Conservation (phyloP, 2,329 filamentous ascomycete genomes). For the Elsinoe australis region DNA sequence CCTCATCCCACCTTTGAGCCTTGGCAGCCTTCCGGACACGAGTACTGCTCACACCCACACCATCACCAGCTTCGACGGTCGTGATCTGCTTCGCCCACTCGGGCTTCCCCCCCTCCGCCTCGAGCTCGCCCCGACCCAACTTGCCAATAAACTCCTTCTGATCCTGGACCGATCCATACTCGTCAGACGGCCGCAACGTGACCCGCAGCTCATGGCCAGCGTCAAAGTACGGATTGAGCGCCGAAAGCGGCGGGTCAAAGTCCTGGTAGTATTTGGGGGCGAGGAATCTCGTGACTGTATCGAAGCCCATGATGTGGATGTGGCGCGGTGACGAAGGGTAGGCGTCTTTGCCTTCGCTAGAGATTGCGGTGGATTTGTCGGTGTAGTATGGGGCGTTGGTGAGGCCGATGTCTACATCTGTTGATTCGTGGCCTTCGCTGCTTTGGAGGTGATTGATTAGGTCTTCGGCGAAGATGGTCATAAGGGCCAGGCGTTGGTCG, state of each 20-base stretch:
- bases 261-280: slow-evolving; percentile 62
- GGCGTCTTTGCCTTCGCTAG: slow-evolving; percentile 30
- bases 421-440: slow-evolving; percentile 14
- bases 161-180: slow-evolving; percentile 50
- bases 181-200: slow-evolving; percentile 53
- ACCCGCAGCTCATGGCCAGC: slow-evolving; percentile 53
- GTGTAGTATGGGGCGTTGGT: slow-evolving; percentile 67
- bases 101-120: slow-evolving; percentile 46
- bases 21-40: slow-evolving; percentile 53
- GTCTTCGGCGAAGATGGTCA: slow-evolving; percentile 60
- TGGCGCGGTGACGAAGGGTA: slow-evolving; percentile 41
- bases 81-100: slow-evolving; percentile 56
- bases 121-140: slow-evolving; percentile 42
- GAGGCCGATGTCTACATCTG: slow-evolving; percentile 56
- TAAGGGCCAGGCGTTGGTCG: slow-evolving; percentile 60
- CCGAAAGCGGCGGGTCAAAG: slow-evolving; percentile 41
- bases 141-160: slow-evolving; percentile 49
- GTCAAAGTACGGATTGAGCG: slow-evolving; percentile 57
- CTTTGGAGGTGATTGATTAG: slow-evolving; percentile 27
- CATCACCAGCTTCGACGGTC: slow-evolving; percentile 47
- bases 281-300: slow-evolving; percentile 67
- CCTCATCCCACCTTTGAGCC: slow-evolving; percentile 38
- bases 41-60: slow-evolving; percentile 50
- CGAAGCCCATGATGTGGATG: slow-evolving; percentile 65
- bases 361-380: slow-evolving; percentile 59